Evolutionary conservation across 2,329 filamentous ascomycete genomes (phyloP).

Genomic region (Ascochyta rabiei): DNA sequence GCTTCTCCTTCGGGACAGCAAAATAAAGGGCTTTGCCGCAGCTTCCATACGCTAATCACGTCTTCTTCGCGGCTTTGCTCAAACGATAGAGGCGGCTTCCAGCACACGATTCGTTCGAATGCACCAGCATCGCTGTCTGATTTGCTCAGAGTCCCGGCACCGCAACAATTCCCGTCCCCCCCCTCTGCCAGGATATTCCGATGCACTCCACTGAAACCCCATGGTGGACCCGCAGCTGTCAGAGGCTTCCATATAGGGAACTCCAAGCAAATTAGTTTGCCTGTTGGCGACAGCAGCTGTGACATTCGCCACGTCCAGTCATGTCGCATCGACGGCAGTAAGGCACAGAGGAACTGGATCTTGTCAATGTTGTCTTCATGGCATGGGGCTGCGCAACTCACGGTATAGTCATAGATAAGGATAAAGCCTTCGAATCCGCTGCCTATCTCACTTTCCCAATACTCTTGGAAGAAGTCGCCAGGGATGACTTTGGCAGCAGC

Average conservation of each 20-base stretch:
- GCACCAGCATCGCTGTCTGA: conserved; percentile 5
- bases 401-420: conserved; percentile 65
- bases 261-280: conserved; percentile 68
- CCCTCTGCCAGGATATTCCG: conserved; percentile 21
- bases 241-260: conserved; percentile 74
- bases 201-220: conserved; percentile 61
- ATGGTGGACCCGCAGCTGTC: conserved; percentile 71
- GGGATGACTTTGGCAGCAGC: conserved; percentile 63
- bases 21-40: conserved; percentile 6
- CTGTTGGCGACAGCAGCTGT: conserved; percentile 57
- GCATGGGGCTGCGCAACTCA: conserved; percentile 37
- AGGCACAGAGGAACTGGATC: conserved; percentile 63
- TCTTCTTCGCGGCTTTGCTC: conserved; percentile 23
- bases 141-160: conserved; percentile 12
- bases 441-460: conserved; percentile 55
- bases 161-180: conserved; percentile 16
- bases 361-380: neutral
- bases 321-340: conserved; percentile 60
- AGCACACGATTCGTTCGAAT: conserved; percentile 19
- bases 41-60: conserved; percentile 26
- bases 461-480: conserved; percentile 69
- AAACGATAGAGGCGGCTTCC: conserved; percentile 24
- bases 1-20: neutral
- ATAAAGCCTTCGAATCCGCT: conserved; percentile 54
- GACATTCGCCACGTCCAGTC: conserved; percentile 62